These are phyloP conservation scores for Paraurostyla sp. DNA, from an alignment of 73 alveolate genomes.

Conservation along the genomic window DNA sequence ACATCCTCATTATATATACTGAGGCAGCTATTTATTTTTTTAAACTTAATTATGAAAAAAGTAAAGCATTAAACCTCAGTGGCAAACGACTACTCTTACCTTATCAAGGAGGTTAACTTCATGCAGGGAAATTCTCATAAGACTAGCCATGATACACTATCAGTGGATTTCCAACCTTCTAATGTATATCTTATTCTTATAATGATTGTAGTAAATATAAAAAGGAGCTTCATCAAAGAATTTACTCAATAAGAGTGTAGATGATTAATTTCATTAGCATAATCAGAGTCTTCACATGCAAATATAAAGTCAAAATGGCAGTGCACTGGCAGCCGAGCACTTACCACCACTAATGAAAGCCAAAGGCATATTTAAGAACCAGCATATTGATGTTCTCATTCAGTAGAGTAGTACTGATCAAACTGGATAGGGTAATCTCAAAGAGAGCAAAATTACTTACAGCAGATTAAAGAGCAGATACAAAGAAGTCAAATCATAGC, in stretches of 20 bases:
- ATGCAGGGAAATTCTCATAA: background rate
- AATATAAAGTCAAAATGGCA: slow-evolving; percentile 24
- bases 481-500: background rate
- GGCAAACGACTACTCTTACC: background rate
- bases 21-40: no score
- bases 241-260: background rate
- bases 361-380: slow-evolving; percentile 29
- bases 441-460: background rate
- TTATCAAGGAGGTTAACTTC: background rate
- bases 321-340: background rate
- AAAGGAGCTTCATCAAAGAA: background rate
- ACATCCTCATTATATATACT: no score
- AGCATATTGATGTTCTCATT: slow-evolving; percentile 37
- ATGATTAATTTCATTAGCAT: background rate
- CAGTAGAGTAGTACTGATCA: background rate
- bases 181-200: background rate
- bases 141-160: slow-evolving; percentile 16
- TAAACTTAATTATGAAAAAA: no score
- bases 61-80: no score
- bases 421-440: background rate
- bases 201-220: background rate
- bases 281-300: background rate
- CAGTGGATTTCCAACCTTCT: background rate
- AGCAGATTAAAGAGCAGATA: background rate
- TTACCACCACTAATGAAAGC: slow-evolving; percentile 41